These are phyloP conservation scores for Ascochyta clinopodiicola DNA, from an alignment of 2,329 filamentous ascomycete species.

Conservation along the genomic window DNA sequence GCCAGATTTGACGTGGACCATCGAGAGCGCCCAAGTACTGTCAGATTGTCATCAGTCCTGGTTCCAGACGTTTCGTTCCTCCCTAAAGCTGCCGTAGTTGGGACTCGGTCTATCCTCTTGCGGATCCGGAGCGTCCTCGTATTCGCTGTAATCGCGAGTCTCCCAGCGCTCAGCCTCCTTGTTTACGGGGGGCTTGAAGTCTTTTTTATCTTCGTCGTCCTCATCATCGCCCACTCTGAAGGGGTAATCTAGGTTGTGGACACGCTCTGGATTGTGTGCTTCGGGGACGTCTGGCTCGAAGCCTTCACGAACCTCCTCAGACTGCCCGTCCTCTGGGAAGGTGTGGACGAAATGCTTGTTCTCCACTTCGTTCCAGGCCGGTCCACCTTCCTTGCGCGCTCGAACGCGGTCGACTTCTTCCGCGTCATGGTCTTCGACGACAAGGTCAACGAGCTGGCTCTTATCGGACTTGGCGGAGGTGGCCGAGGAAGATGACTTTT, in stretches of 20 bases:
- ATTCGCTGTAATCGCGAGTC: slow-evolving; percentile 38
- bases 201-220: slow-evolving; percentile 41
- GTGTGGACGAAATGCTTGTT: slow-evolving; percentile 62
- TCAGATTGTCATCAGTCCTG: slow-evolving; percentile 16
- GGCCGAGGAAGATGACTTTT: slow-evolving; percentile 55
- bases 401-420: slow-evolving; percentile 68
- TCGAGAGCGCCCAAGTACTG: no score
- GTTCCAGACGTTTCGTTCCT: slow-evolving; percentile 52
- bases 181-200: slow-evolving; percentile 46
- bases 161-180: slow-evolving; percentile 56
- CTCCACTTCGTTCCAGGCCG: slow-evolving; percentile 65
- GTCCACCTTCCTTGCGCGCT: slow-evolving; percentile 66
- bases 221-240: slow-evolving; percentile 52
- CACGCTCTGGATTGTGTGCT: slow-evolving; percentile 50
- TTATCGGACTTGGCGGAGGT: slow-evolving; percentile 60
- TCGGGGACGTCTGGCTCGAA: slow-evolving; percentile 59
- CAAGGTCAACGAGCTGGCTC: slow-evolving; percentile 70
- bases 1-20: not conserved
- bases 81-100: slow-evolving; percentile 52
- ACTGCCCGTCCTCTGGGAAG: slow-evolving; percentile 55
- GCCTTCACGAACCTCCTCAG: slow-evolving; percentile 61
- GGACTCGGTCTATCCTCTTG: slow-evolving; percentile 34
- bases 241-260: slow-evolving; percentile 54
- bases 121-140: slow-evolving; percentile 24
- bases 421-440: slow-evolving; percentile 68